Conservation (phyloP, 805 yeast genomes). For the Nakazawaea sp. region DNA sequence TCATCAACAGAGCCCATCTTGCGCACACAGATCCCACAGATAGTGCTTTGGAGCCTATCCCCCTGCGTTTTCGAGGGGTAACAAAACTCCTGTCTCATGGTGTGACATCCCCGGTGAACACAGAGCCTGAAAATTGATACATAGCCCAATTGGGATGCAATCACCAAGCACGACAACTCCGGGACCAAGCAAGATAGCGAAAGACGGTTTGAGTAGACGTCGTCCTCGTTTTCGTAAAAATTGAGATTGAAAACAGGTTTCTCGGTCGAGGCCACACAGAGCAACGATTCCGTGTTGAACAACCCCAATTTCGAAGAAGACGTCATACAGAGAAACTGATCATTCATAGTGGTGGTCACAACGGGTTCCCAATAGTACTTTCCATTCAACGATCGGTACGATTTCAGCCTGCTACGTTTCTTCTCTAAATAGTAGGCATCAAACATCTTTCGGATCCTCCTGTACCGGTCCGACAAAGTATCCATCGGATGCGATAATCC, state of each 20-base stretch:
- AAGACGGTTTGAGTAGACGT: conserved; percentile 22
- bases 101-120: conserved; percentile 30
- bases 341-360: conserved; percentile 17
- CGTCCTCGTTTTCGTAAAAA: conserved; percentile 12
- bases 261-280: conserved; percentile 39
- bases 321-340: conserved; percentile 32
- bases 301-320: conserved; percentile 38
- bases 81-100: conserved; percentile 36
- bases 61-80: not conserved
- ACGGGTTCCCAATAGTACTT: conserved; percentile 22
- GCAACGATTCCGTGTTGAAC: conserved; percentile 35
- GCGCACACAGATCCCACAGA: not conserved
- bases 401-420: conserved; percentile 17
- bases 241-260: conserved; percentile 31
- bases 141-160: conserved; percentile 37
- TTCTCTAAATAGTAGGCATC: conserved; percentile 20
- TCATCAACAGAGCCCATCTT: not conserved
- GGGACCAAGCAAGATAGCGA: conserved; percentile 28
- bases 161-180: conserved; percentile 31
- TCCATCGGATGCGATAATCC: conserved; percentile 8
- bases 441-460: conserved; percentile 20
- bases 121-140: conserved; percentile 35
- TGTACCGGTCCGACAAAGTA: conserved; percentile 20
- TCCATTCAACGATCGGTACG: conserved; percentile 19
- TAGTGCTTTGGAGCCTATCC: not conserved